Conservation (phyloP, 1,284 basidiomycete species). For the Kwoniella shivajii region DNA sequence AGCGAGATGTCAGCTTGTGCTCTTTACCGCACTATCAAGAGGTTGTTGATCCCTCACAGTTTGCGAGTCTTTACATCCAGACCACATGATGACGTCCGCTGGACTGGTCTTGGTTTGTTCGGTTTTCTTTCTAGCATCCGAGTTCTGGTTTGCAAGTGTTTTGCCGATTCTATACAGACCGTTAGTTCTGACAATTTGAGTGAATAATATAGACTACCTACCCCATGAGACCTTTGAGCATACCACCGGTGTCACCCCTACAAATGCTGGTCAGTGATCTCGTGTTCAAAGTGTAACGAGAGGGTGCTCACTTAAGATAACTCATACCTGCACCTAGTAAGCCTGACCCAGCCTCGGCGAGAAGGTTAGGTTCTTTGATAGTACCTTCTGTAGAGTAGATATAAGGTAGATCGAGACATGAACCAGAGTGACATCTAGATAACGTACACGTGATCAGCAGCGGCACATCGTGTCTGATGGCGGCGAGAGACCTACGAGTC, state of each 20-base stretch:
- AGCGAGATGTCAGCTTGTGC: neutral
- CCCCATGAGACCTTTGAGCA: conserved; percentile 59
- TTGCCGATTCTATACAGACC: conserved; percentile 35
- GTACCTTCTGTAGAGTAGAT: conserved; percentile 89
- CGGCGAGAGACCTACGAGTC: conserved; percentile 57
- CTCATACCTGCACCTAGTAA: conserved; percentile 58
- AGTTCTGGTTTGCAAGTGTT: conserved; percentile 35
- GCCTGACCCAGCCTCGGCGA: conserved; percentile 74
- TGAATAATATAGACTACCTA: neutral
- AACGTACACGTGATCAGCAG: neutral
- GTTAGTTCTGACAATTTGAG: conserved; percentile 10
- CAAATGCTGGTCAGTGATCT: neutral
- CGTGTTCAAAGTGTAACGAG: neutral
- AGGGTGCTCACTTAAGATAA: conserved; percentile 47
- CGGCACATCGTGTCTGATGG: neutral
- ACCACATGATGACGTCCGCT: conserved; percentile 72
- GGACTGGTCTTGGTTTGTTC: conserved; percentile 65
- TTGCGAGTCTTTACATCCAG: conserved; percentile 90
- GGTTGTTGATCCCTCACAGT: conserved; percentile 62
- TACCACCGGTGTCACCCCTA: conserved; percentile 71
- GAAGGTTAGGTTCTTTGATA: conserved; percentile 86
- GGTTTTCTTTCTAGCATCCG: conserved; percentile 33
- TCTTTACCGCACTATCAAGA: neutral
- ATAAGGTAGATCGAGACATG: conserved; percentile 58
- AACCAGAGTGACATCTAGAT: conserved; percentile 44